phyloP scores from a whole-genome alignment of 2,329 filamentous ascomycete species.

The Colletotrichum siamense region DNA sequence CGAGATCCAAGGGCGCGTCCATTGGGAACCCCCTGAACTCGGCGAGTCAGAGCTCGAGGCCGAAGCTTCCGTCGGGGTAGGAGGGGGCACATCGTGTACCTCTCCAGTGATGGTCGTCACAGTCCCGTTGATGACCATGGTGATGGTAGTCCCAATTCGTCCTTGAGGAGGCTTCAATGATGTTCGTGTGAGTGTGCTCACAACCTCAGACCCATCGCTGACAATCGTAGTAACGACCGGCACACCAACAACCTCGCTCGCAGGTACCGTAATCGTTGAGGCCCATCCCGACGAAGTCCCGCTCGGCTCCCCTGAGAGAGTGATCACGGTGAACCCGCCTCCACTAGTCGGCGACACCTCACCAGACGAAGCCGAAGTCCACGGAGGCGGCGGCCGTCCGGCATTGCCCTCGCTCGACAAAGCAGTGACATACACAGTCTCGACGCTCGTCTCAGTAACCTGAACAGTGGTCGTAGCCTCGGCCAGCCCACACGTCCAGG shows the following conservation, averaged over 20 bases:
- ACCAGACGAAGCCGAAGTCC: neutral
- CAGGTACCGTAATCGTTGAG: neutral
- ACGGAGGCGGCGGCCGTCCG: neutral
- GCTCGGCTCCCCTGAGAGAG: neutral
- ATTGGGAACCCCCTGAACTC: neutral
- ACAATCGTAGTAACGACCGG: neutral
- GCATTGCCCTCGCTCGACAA: neutral
- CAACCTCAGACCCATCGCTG: neutral
- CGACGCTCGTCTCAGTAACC: constrained; percentile 4
- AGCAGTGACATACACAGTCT: neutral
- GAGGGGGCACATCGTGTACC: neutral
- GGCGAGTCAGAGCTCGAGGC: neutral
- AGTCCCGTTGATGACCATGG: neutral
- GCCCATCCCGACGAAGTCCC: neutral
- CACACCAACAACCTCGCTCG: neutral
- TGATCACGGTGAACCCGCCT: neutral
- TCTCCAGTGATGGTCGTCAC: neutral
- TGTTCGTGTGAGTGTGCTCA: neutral
- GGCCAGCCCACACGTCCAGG: neutral
- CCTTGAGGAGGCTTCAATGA: neutral
- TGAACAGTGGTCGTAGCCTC: neutral
- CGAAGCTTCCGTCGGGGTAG: neutral
- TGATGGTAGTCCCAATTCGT: neutral
- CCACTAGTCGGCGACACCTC: neutral
- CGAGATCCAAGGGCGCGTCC: neutral